These are phyloP conservation scores for Fusarium pseudonygamai DNA, from an alignment of 2,329 filamentous ascomycete species.

Conservation along the genomic window DNA sequence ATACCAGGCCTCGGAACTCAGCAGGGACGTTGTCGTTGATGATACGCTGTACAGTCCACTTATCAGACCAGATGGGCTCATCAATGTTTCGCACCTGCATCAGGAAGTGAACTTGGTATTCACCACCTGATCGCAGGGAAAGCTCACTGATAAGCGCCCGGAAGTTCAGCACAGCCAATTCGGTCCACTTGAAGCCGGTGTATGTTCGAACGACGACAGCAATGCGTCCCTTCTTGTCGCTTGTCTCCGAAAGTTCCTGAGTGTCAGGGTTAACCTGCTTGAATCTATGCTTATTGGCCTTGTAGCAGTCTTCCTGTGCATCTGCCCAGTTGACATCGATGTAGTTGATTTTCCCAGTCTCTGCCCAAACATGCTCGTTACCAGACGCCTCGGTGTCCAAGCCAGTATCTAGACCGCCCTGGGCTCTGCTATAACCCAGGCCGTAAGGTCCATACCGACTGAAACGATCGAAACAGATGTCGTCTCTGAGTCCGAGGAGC, in stretches of 20 bases:
- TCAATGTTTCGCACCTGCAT: constrained; percentile 85
- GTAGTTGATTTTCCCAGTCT: constrained; percentile 66
- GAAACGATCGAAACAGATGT: constrained; percentile 89
- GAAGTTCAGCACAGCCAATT: constrained; percentile 81
- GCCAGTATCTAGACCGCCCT: constrained; percentile 77
- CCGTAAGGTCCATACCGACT: constrained; percentile 87
- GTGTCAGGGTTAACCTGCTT: constrained; percentile 51
- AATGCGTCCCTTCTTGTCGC: constrained; percentile 65
- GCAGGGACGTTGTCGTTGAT: constrained; percentile 72
- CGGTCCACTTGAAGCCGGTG: constrained; percentile 80
- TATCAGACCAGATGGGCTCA: constrained; percentile 83
- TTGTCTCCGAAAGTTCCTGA: constrained; percentile 45
- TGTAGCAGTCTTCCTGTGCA: constrained; percentile 63
- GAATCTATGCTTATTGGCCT: constrained; percentile 72
- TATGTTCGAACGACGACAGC: constrained; percentile 85
- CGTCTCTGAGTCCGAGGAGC: constrained; percentile 76
- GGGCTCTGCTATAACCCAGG: constrained; percentile 78
- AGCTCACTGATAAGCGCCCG: constrained; percentile 84
- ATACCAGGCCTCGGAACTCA: constrained; percentile 83
- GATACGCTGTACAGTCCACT: constrained; percentile 75
- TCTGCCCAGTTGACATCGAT: constrained; percentile 63
- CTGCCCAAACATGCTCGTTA: constrained; percentile 66
- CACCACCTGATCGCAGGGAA: constrained; percentile 78
- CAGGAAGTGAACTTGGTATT: constrained; percentile 85
- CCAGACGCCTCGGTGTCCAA: constrained; percentile 77